Conservation (phyloP, 2,329 filamentous ascomycete species). For the Fulvia fulva region DNA sequence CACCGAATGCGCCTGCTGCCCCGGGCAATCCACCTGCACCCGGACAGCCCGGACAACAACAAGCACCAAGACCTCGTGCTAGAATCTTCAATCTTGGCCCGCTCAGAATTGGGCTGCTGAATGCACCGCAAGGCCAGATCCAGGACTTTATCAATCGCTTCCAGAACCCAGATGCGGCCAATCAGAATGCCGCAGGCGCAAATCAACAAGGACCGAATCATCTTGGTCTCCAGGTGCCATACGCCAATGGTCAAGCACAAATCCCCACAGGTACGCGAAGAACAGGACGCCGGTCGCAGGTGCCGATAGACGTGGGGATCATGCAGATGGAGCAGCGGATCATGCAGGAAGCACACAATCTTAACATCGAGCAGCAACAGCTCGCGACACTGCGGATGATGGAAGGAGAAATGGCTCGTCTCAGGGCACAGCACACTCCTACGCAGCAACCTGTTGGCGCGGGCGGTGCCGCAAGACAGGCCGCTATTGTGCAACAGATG, state of each 20-base stretch:
- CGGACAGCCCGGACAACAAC: constrained; percentile 33
- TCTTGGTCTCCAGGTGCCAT: constrained; percentile 23
- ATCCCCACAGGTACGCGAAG: constrained; percentile 4
- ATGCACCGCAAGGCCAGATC: constrained; percentile 47
- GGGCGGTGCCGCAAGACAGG: constrained; percentile 13
- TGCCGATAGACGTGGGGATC: constrained; percentile 57
- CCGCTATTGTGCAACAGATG: not conserved
- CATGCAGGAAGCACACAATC: constrained; percentile 59
- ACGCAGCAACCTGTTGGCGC: constrained; percentile 19
- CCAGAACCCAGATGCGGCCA: constrained; percentile 21
- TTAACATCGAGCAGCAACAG: constrained; percentile 64
- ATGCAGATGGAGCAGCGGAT: constrained; percentile 65
- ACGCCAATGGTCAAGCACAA: constrained; percentile 20
- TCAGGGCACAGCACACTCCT: constrained; percentile 47
- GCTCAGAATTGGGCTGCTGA: constrained; percentile 66
- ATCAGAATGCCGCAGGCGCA: constrained; percentile 33
- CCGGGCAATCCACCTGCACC: constrained; percentile 1
- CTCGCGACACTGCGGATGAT: constrained; percentile 64
- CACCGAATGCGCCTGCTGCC: constrained; percentile 9
- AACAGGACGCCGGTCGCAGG: constrained; percentile 12
- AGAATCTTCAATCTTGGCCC: constrained; percentile 68
- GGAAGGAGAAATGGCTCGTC: constrained; percentile 62
- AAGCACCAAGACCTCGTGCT: constrained; percentile 36
- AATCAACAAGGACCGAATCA: constrained; percentile 20
- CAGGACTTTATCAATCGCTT: constrained; percentile 41